Base-by-base conservation (phyloP, 1,284 basidiomycete species). In the Rhodotorula mucilaginosa region DNA sequence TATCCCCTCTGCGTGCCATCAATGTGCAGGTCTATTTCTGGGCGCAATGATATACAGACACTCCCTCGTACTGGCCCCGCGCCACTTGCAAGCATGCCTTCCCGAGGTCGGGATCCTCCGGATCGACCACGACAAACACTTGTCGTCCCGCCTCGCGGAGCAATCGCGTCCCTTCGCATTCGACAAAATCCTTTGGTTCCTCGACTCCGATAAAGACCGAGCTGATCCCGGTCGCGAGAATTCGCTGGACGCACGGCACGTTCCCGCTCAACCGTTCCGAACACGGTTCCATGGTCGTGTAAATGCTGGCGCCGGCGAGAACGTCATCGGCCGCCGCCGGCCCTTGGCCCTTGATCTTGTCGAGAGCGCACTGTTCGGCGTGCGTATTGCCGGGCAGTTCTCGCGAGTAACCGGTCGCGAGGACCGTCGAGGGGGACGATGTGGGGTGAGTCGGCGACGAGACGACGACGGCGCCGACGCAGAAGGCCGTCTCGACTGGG, bases 201-300 rank as follows among this genome's bases (percentile, higher is more conserved):
- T 88, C 86, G 4, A 92, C 93, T 13, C 96, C 97, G 68, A 98
- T 90, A 79, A 90, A 89, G 73, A 97, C 95, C 18, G 88, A 84
- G 64, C 83, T 85, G 61, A 98, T 85, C 62, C 85, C 84, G 3
- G 89, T 88, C 19, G 84, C 83, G 56, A 97, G 87, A 65, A 99
- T 87, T 19, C 91, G 91, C 75, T 94, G 87, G 19, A 92, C 89
- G 80, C 97, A 99, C 0, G 93, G 89, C 0, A 88, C 82, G 49
- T 97, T 85, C 2, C 95, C 94, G 1, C 92, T 95, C 16, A 93
- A 90, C 66, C 97, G 86, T 46, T 91, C 82, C 5, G 93, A 96
- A 80, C 97, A 99, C 18, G 97, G 97, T 80, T 99, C 97, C 86
- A 99, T 88, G 0, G 96, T 99, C 0, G 95, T 97, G 80, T 96